Evolutionary conservation across 257 asterid genomes (phyloP).

Genomic region (Plantago ovata): DNA sequence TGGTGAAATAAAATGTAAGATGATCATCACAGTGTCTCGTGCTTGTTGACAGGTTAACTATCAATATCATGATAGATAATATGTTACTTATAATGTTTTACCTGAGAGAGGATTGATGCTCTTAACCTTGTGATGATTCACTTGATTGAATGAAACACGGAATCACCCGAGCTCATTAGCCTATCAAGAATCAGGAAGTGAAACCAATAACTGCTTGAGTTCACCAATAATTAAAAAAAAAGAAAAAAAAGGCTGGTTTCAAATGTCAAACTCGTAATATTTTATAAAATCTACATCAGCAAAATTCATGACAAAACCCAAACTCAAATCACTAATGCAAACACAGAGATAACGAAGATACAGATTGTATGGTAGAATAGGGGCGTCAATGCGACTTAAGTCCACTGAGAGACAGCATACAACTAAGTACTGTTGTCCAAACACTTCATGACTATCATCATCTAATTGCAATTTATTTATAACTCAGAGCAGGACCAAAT

Average conservation of each 20-base stretch:
- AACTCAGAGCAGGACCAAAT: no score
- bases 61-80: not conserved
- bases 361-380: no score
- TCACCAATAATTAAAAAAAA: not conserved
- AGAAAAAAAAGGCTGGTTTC: not conserved
- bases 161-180: conserved; percentile 23
- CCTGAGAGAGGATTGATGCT: conserved; percentile 25
- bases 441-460: no score
- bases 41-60: not conserved
- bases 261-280: not conserved
- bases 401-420: no score
- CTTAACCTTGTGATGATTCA: conserved; percentile 13
- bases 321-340: not conserved
- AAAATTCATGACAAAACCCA: not conserved
- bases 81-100: conserved; percentile 2
- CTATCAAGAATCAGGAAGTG: conserved; percentile 20
- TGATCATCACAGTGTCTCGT: not conserved
- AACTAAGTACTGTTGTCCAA: no score
- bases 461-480: no score
- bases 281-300: not conserved
- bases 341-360: no score
- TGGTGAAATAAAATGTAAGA: not conserved
- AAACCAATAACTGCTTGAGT: conserved; percentile 8
- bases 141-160: conserved; percentile 20
- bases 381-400: no score